Percentiles rank a stretch among this genome's conserved stretches.
phyloP scores from a whole-genome alignment of 1,284 basidiomycete genomes.

The Naganishia albida region DNA sequence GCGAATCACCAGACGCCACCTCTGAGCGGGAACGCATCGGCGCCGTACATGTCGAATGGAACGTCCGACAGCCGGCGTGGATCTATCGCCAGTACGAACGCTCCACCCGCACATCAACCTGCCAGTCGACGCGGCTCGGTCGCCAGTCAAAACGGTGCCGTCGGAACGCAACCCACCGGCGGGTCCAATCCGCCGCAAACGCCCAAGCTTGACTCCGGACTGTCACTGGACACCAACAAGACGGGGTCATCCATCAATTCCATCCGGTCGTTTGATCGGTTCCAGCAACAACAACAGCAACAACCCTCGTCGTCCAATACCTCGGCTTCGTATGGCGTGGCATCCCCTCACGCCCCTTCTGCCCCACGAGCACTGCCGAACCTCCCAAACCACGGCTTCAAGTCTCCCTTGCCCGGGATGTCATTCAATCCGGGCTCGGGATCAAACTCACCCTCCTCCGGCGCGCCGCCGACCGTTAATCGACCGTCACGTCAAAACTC shows the following conservation, averaged over 20 bases:
- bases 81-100: background rate
- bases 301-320: background rate
- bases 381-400: conserved; percentile 1
- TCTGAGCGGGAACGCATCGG: conserved; percentile 30
- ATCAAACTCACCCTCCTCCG: conserved; percentile 2
- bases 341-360: conserved; percentile 14
- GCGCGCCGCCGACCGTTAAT: too few species aligned
- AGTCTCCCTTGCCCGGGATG: conserved; percentile 9
- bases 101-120: background rate
- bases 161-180: conserved; percentile 2
- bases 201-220: conserved; percentile 5
- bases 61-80: conserved; percentile 9
- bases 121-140: conserved; percentile 19
- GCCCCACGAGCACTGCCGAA: conserved; percentile 13
- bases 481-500: conserved; percentile 1
- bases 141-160: conserved; percentile 9
- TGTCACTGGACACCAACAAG: conserved; percentile 27
- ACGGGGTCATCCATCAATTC: conserved; percentile 40
- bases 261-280: conserved; percentile 32
- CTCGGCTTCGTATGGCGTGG: background rate
- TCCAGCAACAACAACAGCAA: conserved; percentile 8
- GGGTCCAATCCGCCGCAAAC: conserved; percentile 9
- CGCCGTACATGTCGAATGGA: background rate
- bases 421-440: background rate
- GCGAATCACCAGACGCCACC: conserved; percentile 21